Percentiles rank a stretch among this genome's conserved stretches.
phyloP scores from a whole-genome alignment of 352 stramenopile genomes.

The Phytopythium ostracodes region DNA sequence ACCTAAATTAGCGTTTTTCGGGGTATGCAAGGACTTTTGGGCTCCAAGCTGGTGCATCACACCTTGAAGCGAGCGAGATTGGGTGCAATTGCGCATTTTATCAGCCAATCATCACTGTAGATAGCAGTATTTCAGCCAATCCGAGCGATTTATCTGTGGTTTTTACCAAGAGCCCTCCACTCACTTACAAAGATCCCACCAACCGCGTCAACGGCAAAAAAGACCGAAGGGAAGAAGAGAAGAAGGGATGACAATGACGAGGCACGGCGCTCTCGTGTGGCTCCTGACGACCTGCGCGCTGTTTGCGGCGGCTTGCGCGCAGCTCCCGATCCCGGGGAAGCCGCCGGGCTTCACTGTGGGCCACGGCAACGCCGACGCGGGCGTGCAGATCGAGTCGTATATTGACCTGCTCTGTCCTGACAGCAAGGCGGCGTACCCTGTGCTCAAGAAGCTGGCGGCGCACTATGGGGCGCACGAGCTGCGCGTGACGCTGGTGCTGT shows the following conservation, averaged over 20 bases:
- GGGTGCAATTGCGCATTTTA: not conserved
- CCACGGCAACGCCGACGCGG: conserved; percentile 38
- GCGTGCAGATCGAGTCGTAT: conserved; percentile 80
- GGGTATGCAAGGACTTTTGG: no score
- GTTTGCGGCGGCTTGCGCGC: conserved; percentile 16
- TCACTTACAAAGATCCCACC: not conserved
- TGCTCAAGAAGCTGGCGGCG: conserved; percentile 50
- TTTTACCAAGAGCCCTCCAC: not conserved
- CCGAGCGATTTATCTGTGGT: not conserved
- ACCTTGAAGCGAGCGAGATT: conserved; percentile 3
- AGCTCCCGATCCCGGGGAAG: conserved; percentile 55
- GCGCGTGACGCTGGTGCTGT: conserved; percentile 68
- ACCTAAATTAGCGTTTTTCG: no score
- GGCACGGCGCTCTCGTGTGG: conserved; percentile 11
- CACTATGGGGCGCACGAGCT: conserved; percentile 57
- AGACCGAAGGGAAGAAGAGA: not conserved
- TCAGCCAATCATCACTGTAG: not conserved
- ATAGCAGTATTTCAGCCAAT: not conserved
- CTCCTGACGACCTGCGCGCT: conserved; percentile 11
- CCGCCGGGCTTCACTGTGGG: conserved; percentile 64
- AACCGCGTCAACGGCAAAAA: no score
- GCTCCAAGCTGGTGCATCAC: not conserved
- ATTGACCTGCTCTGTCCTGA: conserved; percentile 81
- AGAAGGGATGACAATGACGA: not conserved
- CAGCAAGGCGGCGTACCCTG: conserved; percentile 65